Conservation (phyloP, 2,329 filamentous ascomycete genomes). For the Aspergillus sp. region DNA sequence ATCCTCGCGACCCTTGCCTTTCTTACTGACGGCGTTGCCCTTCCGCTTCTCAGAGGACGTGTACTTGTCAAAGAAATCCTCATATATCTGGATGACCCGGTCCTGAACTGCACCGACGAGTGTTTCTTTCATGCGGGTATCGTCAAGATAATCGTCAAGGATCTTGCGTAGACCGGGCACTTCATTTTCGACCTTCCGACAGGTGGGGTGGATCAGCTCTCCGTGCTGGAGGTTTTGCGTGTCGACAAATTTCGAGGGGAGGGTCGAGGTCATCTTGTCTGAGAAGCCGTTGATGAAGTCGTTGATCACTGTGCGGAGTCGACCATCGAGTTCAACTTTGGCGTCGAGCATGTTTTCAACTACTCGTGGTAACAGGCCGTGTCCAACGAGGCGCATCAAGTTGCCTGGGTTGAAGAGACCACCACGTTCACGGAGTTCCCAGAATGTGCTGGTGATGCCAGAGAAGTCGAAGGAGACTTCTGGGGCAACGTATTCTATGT, state of each 20-base stretch:
- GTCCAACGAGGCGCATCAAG: constrained; percentile 53
- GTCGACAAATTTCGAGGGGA: constrained; percentile 34
- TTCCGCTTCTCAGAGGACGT: constrained; percentile 34
- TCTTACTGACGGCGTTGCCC: constrained; percentile 33
- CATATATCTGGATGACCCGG: constrained; percentile 55
- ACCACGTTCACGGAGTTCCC: constrained; percentile 59
- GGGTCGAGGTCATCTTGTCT: constrained; percentile 48
- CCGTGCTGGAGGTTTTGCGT: constrained; percentile 32
- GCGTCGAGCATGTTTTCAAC: constrained; percentile 67
- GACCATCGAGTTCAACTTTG: constrained; percentile 60
- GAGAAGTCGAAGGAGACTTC: constrained; percentile 62
- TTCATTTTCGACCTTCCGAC: constrained; percentile 52
- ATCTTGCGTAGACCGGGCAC: constrained; percentile 50
- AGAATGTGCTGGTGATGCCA: constrained; percentile 59
- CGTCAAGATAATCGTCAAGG: constrained; percentile 58
- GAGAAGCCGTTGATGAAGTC: constrained; percentile 58
- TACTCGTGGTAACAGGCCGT: constrained; percentile 56
- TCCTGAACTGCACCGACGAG: constrained; percentile 61
- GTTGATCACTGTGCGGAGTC: constrained; percentile 57
- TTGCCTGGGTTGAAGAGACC: constrained; percentile 60
- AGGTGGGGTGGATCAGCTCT: constrained; percentile 42
- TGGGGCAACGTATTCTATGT: constrained; percentile 70
- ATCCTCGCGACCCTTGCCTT: constrained; percentile 56
- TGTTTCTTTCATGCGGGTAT: constrained; percentile 58
- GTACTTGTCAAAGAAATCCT: constrained; percentile 56